Conservation (phyloP, 2,329 filamentous ascomycete species). For the Nigrograna mackinnonii region DNA sequence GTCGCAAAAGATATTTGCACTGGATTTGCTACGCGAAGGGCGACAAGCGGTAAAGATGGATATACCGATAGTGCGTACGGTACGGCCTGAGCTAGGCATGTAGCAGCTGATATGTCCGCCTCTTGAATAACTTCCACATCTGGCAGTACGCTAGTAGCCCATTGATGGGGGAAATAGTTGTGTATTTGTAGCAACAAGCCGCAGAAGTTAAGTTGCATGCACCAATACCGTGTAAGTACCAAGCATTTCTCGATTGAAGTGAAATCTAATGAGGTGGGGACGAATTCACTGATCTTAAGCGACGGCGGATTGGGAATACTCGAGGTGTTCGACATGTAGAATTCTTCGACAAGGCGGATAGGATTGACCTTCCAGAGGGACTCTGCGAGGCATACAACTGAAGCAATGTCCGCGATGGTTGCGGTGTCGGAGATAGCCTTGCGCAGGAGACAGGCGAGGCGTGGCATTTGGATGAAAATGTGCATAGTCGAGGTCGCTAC, state of each 20-base stretch:
- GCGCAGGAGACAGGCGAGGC: constrained; percentile 8
- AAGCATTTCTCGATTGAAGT: not conserved
- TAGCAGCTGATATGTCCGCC: constrained; percentile 3
- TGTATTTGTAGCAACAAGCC: not conserved
- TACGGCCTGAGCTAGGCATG: not conserved
- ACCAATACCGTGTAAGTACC: not conserved
- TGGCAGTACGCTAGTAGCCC: not conserved
- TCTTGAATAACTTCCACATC: not conserved
- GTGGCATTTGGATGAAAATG: constrained; percentile 11
- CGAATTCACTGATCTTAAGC: constrained; percentile 6
- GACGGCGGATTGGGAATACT: constrained; percentile 1
- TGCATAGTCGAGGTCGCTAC: constrained; percentile 10
- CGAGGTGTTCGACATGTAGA: not conserved
- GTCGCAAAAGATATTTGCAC: constrained; percentile 2
- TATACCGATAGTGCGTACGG: not conserved
- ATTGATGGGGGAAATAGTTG: not conserved
- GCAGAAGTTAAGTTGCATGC: not conserved
- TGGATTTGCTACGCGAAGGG: constrained; percentile 3
- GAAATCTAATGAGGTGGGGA: constrained; percentile 1
- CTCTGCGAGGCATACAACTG: constrained; percentile 6
- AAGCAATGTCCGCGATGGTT: not conserved
- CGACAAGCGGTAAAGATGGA: constrained; percentile 2
- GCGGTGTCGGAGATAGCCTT: constrained; percentile 1
- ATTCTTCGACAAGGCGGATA: not conserved
- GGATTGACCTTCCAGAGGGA: constrained; percentile 6